Percentiles rank a stretch among this genome's conserved stretches.
phyloP scores from a whole-genome alignment of 306 rosid genomes.

The Castanopsis chinensis region DNA sequence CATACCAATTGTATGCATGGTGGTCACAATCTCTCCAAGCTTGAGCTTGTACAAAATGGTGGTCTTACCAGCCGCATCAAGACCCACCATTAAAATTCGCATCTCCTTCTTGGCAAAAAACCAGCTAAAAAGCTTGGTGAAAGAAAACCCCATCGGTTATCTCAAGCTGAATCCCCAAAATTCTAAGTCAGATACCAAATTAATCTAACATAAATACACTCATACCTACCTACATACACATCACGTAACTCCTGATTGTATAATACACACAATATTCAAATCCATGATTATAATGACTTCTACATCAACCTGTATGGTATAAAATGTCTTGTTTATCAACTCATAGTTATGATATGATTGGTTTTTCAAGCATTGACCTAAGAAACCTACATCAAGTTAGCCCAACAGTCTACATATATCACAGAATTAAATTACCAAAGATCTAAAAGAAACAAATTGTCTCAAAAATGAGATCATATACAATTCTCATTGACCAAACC shows the following conservation, averaged over 20 bases:
- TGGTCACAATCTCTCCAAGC: conserved; percentile 70
- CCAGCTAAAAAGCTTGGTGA: conserved; percentile 68
- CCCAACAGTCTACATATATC: no score
- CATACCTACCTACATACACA: conserved; percentile 7
- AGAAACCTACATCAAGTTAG: no score
- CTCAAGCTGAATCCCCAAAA: conserved; percentile 28
- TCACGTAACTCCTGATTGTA: not conserved
- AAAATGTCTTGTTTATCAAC: no score
- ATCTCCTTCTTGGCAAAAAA: conserved; percentile 71
- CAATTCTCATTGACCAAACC: not conserved
- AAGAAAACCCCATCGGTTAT: conserved; percentile 60
- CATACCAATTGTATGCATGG: conserved; percentile 76
- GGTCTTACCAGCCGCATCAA: conserved; percentile 66
- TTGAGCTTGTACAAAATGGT: conserved; percentile 75
- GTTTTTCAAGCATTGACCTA: no score
- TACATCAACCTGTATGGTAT: not conserved
- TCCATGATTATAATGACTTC: not conserved
- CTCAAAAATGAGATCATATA: not conserved
- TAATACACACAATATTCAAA: not conserved
- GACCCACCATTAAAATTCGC: conserved; percentile 54
- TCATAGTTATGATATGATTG: no score
- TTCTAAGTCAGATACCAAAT: conserved; percentile 3
- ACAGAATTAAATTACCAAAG: not conserved
- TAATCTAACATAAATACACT: not conserved
- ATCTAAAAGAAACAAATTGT: not conserved